phyloP scores from a whole-genome alignment of 371 early-diverging fungal genomes.

The Funneliformis caledonium region DNA sequence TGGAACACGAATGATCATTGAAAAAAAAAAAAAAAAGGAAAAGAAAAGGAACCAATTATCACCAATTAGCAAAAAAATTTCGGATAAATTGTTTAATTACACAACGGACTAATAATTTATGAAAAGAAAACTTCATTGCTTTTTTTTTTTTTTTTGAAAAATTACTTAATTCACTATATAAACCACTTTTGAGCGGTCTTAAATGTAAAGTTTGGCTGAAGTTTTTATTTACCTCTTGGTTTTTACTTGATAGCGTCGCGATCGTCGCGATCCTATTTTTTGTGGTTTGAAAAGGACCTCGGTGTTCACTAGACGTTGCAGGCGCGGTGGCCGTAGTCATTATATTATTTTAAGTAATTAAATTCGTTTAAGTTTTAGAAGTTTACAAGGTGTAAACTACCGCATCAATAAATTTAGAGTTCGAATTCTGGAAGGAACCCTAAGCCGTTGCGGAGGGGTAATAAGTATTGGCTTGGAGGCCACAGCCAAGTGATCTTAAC shows the following conservation, averaged over 20 bases:
- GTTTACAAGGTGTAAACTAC: constrained; percentile 2
- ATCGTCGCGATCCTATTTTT: constrained; percentile 35
- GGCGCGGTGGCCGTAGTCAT: constrained; percentile 39
- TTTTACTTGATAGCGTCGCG: constrained; percentile 35
- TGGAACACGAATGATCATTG: background rate
- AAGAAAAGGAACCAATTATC: background rate
- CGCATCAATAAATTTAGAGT: background rate
- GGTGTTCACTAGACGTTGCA: constrained; percentile 33
- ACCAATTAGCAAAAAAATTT: background rate
- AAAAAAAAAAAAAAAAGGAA: background rate
- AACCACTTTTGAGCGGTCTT: no score
- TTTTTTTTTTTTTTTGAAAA: background rate
- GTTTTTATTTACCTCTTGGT: constrained; percentile 35
- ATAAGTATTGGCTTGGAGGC: background rate
- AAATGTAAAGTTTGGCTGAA: background rate
- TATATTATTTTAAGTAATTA: background rate
- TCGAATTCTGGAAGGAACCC: background rate
- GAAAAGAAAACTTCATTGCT: background rate
- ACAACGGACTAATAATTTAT: background rate
- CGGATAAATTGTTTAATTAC: background rate
- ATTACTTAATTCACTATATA: background rate
- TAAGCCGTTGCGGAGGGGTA: constrained; percentile 9
- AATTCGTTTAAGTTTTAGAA: background rate
- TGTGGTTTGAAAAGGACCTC: constrained; percentile 21
- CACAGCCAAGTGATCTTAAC: constrained; percentile 2